Evolutionary conservation across 208 protist species (phyloP).

Genomic region (Acanthamoeba triangularis): DNA sequence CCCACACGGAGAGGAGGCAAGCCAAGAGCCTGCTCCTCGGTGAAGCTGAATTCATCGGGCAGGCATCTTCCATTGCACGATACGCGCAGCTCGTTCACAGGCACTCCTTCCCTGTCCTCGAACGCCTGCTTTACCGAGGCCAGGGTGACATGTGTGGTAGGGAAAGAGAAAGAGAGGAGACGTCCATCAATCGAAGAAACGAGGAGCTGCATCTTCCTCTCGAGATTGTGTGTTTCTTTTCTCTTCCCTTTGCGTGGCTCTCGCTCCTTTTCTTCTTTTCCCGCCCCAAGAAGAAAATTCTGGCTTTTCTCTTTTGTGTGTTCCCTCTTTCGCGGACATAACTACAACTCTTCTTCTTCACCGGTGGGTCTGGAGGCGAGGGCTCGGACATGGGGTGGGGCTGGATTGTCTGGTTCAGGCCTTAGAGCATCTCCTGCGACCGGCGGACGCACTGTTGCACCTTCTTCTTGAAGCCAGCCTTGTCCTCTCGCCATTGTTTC

Average conservation of each 20-base stretch:
- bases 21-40: not conserved
- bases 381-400: too few species aligned
- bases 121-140: not conserved
- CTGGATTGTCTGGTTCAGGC: too few species aligned
- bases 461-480: constrained; percentile 87
- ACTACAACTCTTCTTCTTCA: too few species aligned
- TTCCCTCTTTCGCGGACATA: too few species aligned
- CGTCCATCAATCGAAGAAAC: constrained; percentile 22
- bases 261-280: not conserved
- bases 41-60: not conserved
- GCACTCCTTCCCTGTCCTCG: not conserved
- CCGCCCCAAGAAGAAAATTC: not conserved
- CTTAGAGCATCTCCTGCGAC: constrained; percentile 81
- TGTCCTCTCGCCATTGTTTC: constrained; percentile 87
- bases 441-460: constrained; percentile 84
- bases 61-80: constrained; percentile 2
- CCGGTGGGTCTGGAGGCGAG: too few species aligned
- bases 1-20: constrained; percentile 6
- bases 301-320: too few species aligned
- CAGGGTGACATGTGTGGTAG: not conserved
- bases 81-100: not conserved
- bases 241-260: not conserved
- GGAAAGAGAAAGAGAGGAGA: constrained; percentile 11
- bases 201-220: not conserved
- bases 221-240: not conserved